Conservation (phyloP, 768 basidiomycete genomes). For the Calocera viscosa region DNA sequence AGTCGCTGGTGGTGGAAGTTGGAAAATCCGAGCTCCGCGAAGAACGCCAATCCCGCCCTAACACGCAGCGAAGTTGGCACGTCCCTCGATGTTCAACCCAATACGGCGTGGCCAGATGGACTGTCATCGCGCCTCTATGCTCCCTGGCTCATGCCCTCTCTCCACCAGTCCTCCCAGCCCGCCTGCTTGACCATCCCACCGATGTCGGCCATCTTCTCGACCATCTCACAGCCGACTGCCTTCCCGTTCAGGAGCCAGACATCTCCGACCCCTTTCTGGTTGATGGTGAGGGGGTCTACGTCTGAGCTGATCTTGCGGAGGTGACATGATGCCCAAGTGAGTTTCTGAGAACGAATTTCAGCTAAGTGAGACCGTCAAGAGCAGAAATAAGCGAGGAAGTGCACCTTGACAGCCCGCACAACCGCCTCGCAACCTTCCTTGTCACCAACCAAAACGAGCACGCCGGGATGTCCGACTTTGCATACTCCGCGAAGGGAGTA, state of each 20-base stretch:
- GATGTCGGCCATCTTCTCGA: background rate
- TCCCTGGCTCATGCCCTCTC: background rate
- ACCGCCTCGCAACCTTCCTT: constrained; percentile 2
- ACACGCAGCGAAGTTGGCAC: no score
- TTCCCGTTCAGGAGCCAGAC: background rate
- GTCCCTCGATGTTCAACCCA: no score
- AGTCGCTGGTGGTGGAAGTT: no score
- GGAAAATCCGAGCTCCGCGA: no score
- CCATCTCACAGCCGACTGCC: background rate
- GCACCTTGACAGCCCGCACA: background rate
- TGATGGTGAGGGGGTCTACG: background rate
- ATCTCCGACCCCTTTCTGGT: background rate
- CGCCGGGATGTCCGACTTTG: background rate
- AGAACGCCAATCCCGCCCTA: no score
- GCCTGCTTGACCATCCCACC: background rate
- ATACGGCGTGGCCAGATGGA: no score
- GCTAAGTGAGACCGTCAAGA: background rate
- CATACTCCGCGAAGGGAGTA: background rate
- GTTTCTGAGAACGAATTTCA: background rate
- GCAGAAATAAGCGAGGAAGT: background rate
- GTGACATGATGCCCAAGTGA: background rate
- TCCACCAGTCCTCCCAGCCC: constrained; percentile 4
- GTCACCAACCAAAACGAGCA: background rate
- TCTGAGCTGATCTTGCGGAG: background rate
- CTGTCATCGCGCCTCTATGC: background rate